Base-by-base conservation (phyloP, 257 asterid species). In the Fraxinus quadrangulata region DNA sequence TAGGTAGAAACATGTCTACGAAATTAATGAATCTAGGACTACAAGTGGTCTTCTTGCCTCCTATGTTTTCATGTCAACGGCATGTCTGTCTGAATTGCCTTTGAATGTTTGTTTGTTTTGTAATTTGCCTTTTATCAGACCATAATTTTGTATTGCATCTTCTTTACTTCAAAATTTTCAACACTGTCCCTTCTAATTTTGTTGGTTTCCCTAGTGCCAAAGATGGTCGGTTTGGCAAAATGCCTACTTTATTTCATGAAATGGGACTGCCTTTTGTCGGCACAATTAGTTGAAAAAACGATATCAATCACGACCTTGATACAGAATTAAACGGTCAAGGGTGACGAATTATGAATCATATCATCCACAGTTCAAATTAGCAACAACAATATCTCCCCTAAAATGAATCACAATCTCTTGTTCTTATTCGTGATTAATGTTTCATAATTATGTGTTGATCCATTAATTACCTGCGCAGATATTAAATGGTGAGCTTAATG, bases 1-100 rank as follows among this genome's bases (percentile, higher is more conserved):
- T 77, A 75, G 83, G 83, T 71, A 81, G 78, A 79, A 79, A 79
- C 81, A 81, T 77, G 85, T 51, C 31, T 14, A 47, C 17, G 17
- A 72, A 65, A 37, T 4, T 4, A 61, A 70, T 76, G 83, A 80
- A 78, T 82, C 21, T 6, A 0, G 19, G 1, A 17, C 0, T 12
- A 6, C 23, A 63, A 11, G 21, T 80, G 73, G 79, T 82, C 77
- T 54, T 66, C 28, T 76, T 86, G 87, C 84, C 81, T 75, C 80
- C 80, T 10, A n/a, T 61, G 63, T 77, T 78, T 83, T 75, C 78
- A n/a, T 73, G 83, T 76, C 75, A 71, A 31, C 71, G 81, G 76
- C 79, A 63, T 39, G 49, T 72, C 70, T 76, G 81, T 82, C 73
- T 45, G 66, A 79, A 47, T 71, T 74, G 72, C 72, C 39, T 30